Percentiles rank a stretch among this genome's conserved stretches.
phyloP scores from a whole-genome alignment of 2,329 filamentous ascomycete species.

The Seiridium cupressi region DNA sequence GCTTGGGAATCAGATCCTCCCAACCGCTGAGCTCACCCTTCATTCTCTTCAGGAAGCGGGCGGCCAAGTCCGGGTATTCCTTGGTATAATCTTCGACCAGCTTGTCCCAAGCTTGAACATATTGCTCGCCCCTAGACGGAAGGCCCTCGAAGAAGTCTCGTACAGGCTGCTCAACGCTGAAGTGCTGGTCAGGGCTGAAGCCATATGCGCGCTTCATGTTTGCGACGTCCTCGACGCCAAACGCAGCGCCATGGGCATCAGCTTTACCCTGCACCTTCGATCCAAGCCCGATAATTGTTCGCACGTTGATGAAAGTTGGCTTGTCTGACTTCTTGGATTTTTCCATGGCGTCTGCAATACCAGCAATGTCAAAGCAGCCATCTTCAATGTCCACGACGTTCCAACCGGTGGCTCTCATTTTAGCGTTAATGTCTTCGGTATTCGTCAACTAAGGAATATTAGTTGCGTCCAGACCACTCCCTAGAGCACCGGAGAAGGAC shows the following conservation, averaged over 20 bases:
- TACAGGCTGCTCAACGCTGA: constrained; percentile 42
- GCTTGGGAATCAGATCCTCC: constrained; percentile 46
- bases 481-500: neutral
- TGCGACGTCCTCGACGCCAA: constrained; percentile 50
- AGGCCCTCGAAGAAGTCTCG: constrained; percentile 52
- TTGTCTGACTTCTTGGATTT: constrained; percentile 39
- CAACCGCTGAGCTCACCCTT: constrained; percentile 47
- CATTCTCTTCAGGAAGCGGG: constrained; percentile 45
- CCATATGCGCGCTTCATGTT: constrained; percentile 51
- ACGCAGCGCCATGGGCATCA: constrained; percentile 56
- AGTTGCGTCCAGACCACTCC: neutral
- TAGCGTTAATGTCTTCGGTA: constrained; percentile 52
- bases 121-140: constrained; percentile 39
- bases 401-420: constrained; percentile 54
- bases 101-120: constrained; percentile 47
- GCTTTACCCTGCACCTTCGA: constrained; percentile 45
- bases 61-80: constrained; percentile 20
- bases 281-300: constrained; percentile 54
- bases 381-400: constrained; percentile 49
- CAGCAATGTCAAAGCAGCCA: constrained; percentile 45
- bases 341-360: constrained; percentile 42
- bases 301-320: constrained; percentile 56
- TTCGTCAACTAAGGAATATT: constrained; percentile 31
- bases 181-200: constrained; percentile 46
- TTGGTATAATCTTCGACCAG: constrained; percentile 39